Conservation (phyloP, 1,284 basidiomycete species). For the Calocybe gambosa region DNA sequence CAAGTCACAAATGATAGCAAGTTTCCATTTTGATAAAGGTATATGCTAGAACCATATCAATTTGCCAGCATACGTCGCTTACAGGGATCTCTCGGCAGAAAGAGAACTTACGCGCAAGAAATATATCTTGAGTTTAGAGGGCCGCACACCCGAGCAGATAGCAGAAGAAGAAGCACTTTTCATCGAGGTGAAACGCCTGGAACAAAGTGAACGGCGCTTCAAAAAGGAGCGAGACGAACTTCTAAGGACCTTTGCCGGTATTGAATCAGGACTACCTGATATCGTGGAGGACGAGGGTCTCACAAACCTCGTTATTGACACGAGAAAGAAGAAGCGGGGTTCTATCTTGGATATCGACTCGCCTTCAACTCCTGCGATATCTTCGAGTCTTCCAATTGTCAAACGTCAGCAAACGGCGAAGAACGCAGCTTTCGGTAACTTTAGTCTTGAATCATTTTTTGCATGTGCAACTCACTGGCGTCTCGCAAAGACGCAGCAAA, state of each 20-base stretch:
- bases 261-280: conserved; percentile 79
- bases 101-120: conserved; percentile 88
- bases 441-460: background rate
- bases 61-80: background rate
- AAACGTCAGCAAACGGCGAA: conserved; percentile 48
- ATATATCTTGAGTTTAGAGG: conserved; percentile 82
- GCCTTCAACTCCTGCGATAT: conserved; percentile 47
- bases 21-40: conserved; percentile 84
- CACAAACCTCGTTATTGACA: conserved; percentile 36
- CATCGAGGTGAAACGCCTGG: conserved; percentile 89
- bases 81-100: conserved; percentile 38
- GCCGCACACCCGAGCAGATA: conserved; percentile 83
- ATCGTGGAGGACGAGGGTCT: conserved; percentile 60
- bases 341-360: conserved; percentile 49
- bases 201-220: conserved; percentile 89
- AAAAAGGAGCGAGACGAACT: conserved; percentile 89
- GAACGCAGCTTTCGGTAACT: conserved; percentile 52
- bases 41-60: conserved; percentile 7
- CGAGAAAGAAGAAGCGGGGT: conserved; percentile 43
- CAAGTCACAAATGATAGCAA: conserved; percentile 63
- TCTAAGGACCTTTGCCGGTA: conserved; percentile 75
- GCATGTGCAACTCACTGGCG: conserved; percentile 1
- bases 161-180: conserved; percentile 96
- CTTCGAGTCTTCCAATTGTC: conserved; percentile 36
- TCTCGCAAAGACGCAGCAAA: conserved; percentile 54